Evolutionary conservation across 495 filamentous ascomycete species (phyloP).

Genomic region (Hyaloscypha hepaticicola): DNA sequence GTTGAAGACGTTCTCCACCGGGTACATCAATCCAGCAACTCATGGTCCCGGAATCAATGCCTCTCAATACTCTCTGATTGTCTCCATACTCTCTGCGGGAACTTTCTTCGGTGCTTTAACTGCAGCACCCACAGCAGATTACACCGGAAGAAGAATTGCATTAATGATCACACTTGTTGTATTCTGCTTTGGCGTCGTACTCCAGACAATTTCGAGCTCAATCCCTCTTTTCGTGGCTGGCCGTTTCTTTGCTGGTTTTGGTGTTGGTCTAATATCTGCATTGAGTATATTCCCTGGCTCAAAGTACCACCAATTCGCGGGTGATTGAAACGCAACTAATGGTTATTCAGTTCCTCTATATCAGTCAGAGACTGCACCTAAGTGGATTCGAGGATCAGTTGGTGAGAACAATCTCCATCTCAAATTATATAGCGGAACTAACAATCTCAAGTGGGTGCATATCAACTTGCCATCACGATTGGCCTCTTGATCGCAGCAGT

Average conservation of each 20-base stretch:
- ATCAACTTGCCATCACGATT: slow-evolving; percentile 82
- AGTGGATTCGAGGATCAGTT: slow-evolving; percentile 59
- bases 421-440: background rate
- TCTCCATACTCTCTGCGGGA: slow-evolving; percentile 82
- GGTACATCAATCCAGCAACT: slow-evolving; percentile 48
- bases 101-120: slow-evolving; percentile 81
- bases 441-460: slow-evolving; percentile 36
- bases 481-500: slow-evolving; percentile 73
- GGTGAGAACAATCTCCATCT: slow-evolving; percentile 52
- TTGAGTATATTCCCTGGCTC: slow-evolving; percentile 30
- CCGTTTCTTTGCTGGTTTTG: slow-evolving; percentile 74
- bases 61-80: slow-evolving; percentile 56
- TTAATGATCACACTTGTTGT: slow-evolving; percentile 63
- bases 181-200: slow-evolving; percentile 71
- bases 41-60: slow-evolving; percentile 57
- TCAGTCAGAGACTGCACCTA: slow-evolving; percentile 64
- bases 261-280: slow-evolving; percentile 77
- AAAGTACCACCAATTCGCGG: too few species aligned
- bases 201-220: slow-evolving; percentile 66
- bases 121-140: slow-evolving; percentile 67
- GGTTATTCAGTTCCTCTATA: slow-evolving; percentile 40
- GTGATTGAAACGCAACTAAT: slow-evolving; percentile 35
- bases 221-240: slow-evolving; percentile 71
- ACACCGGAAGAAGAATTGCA: slow-evolving; percentile 66
- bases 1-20: slow-evolving; percentile 46